A percentile compares a stretch with the other conserved stretches of the same genome.
These are phyloP conservation scores for Apiospora rasikravindrae DNA, from an alignment of 2,329 filamentous ascomycete genomes.

Conservation along the genomic window DNA sequence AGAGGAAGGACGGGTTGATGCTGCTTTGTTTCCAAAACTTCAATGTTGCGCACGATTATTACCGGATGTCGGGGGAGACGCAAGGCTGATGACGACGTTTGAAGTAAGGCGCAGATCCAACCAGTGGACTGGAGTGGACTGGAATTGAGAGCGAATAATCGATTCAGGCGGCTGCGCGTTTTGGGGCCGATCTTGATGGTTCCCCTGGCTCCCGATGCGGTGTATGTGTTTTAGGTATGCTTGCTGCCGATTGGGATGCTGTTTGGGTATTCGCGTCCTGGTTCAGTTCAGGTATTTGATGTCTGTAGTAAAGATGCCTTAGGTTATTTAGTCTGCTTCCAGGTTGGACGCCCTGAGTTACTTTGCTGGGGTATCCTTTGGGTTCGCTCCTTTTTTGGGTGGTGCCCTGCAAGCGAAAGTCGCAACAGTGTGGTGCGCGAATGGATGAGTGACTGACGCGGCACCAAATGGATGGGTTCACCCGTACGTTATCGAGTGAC, in stretches of 20 bases:
- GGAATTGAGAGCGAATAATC: conserved; percentile 5
- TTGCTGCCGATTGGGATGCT: neutral
- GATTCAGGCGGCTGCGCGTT: conserved; percentile 3
- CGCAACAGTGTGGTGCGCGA: conserved; percentile 1
- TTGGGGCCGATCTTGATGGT: neutral
- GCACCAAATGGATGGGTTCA: conserved; percentile 13
- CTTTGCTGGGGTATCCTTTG: neutral
- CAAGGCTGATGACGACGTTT: conserved; percentile 17
- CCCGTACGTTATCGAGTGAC: conserved; percentile 16
- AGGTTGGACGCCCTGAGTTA: neutral
- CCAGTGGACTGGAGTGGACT: conserved; percentile 14
- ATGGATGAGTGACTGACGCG: conserved; percentile 10
- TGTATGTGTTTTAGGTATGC: neutral
- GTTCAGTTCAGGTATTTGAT: neutral
- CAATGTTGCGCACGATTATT: neutral
- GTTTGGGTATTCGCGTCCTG: neutral
- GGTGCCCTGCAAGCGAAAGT: conserved; percentile 9
- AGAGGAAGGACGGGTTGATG: neutral
- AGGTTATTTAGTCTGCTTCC: neutral
- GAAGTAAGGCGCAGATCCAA: conserved; percentile 8
- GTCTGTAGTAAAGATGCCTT: neutral
- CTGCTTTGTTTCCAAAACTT: conserved; percentile 8
- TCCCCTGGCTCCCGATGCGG: neutral
- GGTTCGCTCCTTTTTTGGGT: neutral
- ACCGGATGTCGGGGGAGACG: conserved; percentile 12